Evolutionary conservation across 1,284 basidiomycete genomes (phyloP), one percentile per base, ranked within the genome.

Genomic region (Moesziomyces parantarcticus): DNA sequence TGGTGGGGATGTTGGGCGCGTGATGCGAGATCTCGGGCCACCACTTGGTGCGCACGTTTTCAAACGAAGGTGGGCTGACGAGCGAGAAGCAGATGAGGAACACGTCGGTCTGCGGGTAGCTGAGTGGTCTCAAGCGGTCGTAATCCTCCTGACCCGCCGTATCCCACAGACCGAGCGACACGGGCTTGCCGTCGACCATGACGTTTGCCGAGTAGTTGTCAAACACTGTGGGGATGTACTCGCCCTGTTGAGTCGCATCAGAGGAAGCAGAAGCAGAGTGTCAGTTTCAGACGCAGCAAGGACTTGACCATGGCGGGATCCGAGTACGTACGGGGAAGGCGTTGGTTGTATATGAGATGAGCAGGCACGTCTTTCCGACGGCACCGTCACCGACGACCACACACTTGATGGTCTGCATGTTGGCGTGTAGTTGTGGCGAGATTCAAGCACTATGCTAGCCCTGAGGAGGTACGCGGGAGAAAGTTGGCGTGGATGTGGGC

Each of bases 31-130:
- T 77, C 54, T 77, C 80, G 39, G 86, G 86, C 83, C 84, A 86
- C 86, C 86, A 86, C 83, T 98, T 98, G 78, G 94, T 97, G 86
- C 92, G 90, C 65, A 99, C 94, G 88, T 99, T 99, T 87, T 99
- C 97, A 84, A 94, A 99, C 85, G 92, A 93, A 23, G 97, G 93
- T 32, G 97, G 97, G 79, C 92, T 94, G 82, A 97, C 95, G 71
- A 98, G 89, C 47, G 94, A 97, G 88, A 99, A 99, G 85, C 97
- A 99, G 85, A 99, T 94, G 84, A 99, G 88, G 87, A 99, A 99
- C 40, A 99, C 94, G 84, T 99, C 97, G 53, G 97, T 99, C 86
- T 99, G 97, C 9, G 97, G 97, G 87, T 99, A 99, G 68, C 93
- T 96, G 73, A 99, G 89, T 54, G 97, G 97, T 78, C 97, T 92